Conservation (phyloP, 73 alveolate species). For the Paramecium caudatum region DNA sequence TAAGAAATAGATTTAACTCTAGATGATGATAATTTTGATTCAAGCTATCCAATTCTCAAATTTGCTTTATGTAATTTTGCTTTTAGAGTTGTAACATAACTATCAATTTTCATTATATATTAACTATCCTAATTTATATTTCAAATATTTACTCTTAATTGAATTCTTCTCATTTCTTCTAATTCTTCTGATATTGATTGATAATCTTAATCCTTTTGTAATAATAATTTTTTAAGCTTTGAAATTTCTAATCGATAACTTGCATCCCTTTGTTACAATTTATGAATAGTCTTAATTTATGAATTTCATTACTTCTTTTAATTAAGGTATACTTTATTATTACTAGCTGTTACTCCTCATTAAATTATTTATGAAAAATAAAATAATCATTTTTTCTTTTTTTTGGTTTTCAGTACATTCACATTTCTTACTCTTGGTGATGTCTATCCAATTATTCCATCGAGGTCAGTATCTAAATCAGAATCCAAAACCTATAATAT, state of each 20-base stretch:
- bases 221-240: background rate
- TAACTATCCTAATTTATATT: background rate
- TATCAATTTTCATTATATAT: slow-evolving; percentile 10
- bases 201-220: background rate
- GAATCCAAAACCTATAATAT: slow-evolving; percentile 11
- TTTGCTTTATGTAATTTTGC: slow-evolving; percentile 21
- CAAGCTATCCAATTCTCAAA: background rate
- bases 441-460: background rate
- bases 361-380: background rate
- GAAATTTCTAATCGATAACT: background rate
- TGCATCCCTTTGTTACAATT: slow-evolving; percentile 24
- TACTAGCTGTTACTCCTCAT: slow-evolving; percentile 64
- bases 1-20: background rate
- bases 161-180: background rate
- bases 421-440: slow-evolving; percentile 33
- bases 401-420: slow-evolving; percentile 9
- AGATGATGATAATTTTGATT: background rate
- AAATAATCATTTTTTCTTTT: slow-evolving; percentile 37
- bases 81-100: background rate
- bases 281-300: slow-evolving; percentile 14
- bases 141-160: background rate
- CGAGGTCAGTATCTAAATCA: background rate
- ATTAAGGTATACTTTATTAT: background rate
- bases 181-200: background rate
- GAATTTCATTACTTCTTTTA: slow-evolving; percentile 43